Base-by-base conservation (phyloP, 495 filamentous ascomycete genomes). In the Aspergillus cavernicola region DNA sequence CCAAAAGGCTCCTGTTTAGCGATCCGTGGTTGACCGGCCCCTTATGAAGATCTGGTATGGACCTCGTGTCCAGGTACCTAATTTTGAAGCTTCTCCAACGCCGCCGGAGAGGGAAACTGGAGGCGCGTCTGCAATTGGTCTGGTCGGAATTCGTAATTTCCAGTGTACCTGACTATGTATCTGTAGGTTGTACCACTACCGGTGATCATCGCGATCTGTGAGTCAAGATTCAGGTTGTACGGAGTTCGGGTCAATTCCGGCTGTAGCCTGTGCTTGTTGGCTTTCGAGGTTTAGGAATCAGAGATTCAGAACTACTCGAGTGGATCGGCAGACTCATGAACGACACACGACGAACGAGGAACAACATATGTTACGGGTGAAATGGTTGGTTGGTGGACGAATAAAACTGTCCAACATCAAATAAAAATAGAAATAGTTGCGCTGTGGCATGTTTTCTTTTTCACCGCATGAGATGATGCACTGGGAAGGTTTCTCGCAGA, bases 131-230 rank as follows among this genome's bases (percentile, higher is more conserved):
- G 39, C 50, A 33, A 42, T 23, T 42, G 49, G 38, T 33, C 43
- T 46, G 41, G 20, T 44, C 28, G 22, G 33, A 46, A 33, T 46
- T 46, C n/a, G n/a, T n/a, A n/a, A n/a, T n/a, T 46, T 12, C 15
- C 37, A 10, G 24, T 31, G 44, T 47, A 47, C 44, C 44, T 47
- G 44, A 47, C 29, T 47, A 36, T 4, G n/a, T n/a, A n/a, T 6
- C 49, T 56, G 32, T 48, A 50, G n/a, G n/a, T 44, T 31, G 24
- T 41, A 28, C 45, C 18, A 51, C 44, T 36, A 24, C 35, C 26
- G 46, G 53, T 51, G 54, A 61, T 61, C 58, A 51, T 26, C 58
- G 20, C 54, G 45, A 61, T 57, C 58, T 24, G 58, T 57, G 35
- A 47, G 4, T 38, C 38, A 12, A 40, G 38, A 40, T 22, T 40